Conservation (phyloP, 768 basidiomycete genomes). For the Neoboletus subvelutipes region DNA sequence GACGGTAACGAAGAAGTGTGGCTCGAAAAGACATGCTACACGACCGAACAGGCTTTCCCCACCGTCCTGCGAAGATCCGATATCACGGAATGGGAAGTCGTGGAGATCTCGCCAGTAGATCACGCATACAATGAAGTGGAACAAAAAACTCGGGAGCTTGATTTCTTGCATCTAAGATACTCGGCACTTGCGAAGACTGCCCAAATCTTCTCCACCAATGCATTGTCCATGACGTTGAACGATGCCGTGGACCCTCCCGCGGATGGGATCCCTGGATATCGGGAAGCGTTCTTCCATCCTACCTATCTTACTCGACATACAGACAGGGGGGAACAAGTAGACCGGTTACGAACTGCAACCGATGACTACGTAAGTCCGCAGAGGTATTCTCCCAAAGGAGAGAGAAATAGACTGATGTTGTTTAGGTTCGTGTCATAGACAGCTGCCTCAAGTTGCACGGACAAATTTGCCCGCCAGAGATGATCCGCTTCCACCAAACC, state of each 20-base stretch:
- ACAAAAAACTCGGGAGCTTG: constrained; percentile 75
- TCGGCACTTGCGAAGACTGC: constrained; percentile 75
- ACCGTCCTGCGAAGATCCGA: constrained; percentile 90
- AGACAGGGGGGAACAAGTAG: constrained; percentile 66
- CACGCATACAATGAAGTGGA: constrained; percentile 81
- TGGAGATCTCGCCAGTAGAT: constrained; percentile 84
- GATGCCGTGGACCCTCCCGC: constrained; percentile 79
- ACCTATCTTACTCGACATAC: constrained; percentile 69
- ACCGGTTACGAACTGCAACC: constrained; percentile 70
- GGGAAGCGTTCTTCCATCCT: constrained; percentile 70
- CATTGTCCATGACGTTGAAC: constrained; percentile 84
- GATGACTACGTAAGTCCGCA: constrained; percentile 68
- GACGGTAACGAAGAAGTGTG: constrained; percentile 75
- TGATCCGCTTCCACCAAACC: constrained; percentile 90
- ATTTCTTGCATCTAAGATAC: constrained; percentile 66
- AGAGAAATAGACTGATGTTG: neutral
- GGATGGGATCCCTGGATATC: constrained; percentile 74
- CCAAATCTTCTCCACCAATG: constrained; percentile 73
- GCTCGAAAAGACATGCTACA: constrained; percentile 87
- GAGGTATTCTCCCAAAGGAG: neutral
- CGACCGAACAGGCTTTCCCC: constrained; percentile 87
- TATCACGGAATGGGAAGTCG: constrained; percentile 63
- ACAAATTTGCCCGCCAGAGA: constrained; percentile 79
- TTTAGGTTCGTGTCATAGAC: constrained; percentile 75
- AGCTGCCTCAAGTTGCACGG: constrained; percentile 83